Base-by-base conservation (phyloP, 164 flowering plant species). In the Vitis cinerea region DNA sequence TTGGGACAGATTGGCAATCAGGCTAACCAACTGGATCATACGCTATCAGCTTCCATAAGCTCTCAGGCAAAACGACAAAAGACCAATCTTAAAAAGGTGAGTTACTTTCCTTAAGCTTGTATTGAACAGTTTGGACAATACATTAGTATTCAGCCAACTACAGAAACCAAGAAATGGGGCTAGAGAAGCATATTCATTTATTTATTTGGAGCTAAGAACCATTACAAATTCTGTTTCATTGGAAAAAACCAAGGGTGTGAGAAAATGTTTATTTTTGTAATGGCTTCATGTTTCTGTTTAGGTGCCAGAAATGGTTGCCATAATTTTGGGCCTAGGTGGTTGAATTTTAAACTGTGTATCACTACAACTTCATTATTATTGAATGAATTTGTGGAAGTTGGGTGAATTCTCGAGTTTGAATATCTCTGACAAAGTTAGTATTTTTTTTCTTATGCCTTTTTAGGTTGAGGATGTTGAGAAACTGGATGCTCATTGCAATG, bases 31-130 rank as follows among this genome's bases (percentile, higher is more conserved):
- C 58, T 61, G 53, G 86, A 87, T 60, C 37, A 48, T 55, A 19
- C 48, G 53, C 55, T 74, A 13, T 58, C 80, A 56, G 52, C 78
- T 61, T 50, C 74, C 61, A 54, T 57, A 9, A 71, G 63, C 70
- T 79, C 78, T 48, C 82, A 84, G 9, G 76, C 84, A 17, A 94
- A 94, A 81, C 83, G 80, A 72, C 98, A 81, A 56, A 94, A 90
- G 82, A 79, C 72, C 2, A 30, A 74, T 63, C 51, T 64, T 52
- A 12, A 61, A 10, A 71, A 71, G 68, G 89, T 87, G 59, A 72
- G 81, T 50, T 63, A 4, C 29, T 17, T 15, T 59, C 50, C 50
- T 30, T 68, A 44, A 67, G 1, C 53, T 19, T 54, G 4, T 29
- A 55, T 9, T 58, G 23, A 17, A 4, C 11, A 6, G 29, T 27